A percentile compares a stretch with the other conserved stretches of the same genome.
Conservation (phyloP, 805 yeast species). For the Kodamaea kaohsiungensis region DNA sequence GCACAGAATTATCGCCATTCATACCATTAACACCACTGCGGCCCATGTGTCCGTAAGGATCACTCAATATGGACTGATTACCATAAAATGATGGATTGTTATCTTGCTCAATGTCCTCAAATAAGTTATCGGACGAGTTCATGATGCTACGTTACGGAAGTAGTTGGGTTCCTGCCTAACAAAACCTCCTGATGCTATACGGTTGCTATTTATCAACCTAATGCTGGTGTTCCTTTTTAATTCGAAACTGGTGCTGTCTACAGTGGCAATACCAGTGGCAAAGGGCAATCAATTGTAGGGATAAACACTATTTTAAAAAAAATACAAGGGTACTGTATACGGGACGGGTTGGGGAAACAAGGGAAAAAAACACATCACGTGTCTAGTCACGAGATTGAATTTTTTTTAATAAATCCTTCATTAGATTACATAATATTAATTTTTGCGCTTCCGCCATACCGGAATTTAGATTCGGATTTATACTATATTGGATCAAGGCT, state of each 20-base stretch:
- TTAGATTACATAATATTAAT: no score
- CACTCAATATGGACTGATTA: conserved; percentile 28
- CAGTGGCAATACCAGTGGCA: background rate
- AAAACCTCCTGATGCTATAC: background rate
- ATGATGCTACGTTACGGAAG: conserved; percentile 1
- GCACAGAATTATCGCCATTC: background rate
- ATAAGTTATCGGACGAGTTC: conserved; percentile 19
- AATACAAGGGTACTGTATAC: background rate
- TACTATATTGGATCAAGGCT: no score
- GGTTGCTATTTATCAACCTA: background rate
- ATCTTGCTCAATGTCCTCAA: conserved; percentile 46
- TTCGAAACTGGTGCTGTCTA: background rate
- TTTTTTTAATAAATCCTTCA: no score
- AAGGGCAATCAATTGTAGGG: background rate
- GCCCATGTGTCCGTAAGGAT: conserved; percentile 24
- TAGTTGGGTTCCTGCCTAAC: background rate
- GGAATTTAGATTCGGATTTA: no score
- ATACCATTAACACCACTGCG: background rate
- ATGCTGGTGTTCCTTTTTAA: background rate
- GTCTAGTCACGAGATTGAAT: no score
- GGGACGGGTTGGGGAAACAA: no score
- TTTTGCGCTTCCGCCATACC: no score
- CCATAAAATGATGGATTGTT: conserved; percentile 47
- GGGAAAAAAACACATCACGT: no score
- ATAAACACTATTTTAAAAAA: no score